These are phyloP conservation scores for Plasmodium yoelii DNA, from an alignment of 169 alveolate genomes.

Conservation along the genomic window DNA sequence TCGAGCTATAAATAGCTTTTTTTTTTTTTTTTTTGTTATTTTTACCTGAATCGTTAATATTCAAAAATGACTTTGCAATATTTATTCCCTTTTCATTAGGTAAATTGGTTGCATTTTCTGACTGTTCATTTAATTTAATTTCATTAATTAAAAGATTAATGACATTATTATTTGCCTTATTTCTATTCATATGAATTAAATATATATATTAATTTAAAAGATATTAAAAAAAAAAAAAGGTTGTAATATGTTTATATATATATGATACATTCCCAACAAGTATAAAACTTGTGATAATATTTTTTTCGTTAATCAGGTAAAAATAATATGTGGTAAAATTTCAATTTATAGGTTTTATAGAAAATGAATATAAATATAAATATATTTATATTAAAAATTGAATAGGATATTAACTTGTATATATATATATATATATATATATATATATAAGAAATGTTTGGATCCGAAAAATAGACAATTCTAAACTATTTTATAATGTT, in stretches of 20 bases:
- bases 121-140: constrained; percentile 52
- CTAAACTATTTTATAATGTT: no score
- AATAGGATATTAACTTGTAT: no score
- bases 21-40: constrained; percentile 15
- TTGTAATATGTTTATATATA: background rate
- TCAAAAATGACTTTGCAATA: constrained; percentile 71
- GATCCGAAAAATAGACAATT: no score
- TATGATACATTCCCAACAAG: background rate
- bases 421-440: no score
- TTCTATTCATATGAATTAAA: constrained; percentile 46
- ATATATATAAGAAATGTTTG: no score
- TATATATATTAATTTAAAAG: background rate
- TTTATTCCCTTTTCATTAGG: constrained; percentile 59
- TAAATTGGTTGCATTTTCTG: constrained; percentile 39
- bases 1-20: background rate
- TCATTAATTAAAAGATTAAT: constrained; percentile 69
- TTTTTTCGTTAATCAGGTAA: background rate
- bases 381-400: background rate
- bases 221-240: background rate
- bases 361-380: background rate
- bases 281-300: background rate
- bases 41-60: constrained; percentile 56
- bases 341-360: background rate
- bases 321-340: background rate
- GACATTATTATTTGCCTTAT: constrained; percentile 44